Evolutionary conservation across 2,329 filamentous ascomycete species (phyloP).

Genomic region (Grosmannia penicillata): DNA sequence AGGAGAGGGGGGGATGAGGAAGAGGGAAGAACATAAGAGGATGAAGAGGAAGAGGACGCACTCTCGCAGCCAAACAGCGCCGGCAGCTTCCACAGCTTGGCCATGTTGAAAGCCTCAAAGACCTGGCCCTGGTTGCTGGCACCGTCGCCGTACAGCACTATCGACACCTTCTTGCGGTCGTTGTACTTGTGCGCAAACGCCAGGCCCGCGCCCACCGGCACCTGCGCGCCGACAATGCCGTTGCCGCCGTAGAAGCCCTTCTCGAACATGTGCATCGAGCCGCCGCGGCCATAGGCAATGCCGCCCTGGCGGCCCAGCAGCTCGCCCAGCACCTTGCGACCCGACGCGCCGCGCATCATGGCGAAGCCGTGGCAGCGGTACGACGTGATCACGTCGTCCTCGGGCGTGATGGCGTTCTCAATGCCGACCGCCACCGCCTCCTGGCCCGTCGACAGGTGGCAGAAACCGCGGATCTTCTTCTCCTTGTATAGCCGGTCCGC

Average conservation of each 20-base stretch:
- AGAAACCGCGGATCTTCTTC: slow-evolving; percentile 99
- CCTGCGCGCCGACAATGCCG: slow-evolving; percentile 97
- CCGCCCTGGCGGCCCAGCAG: slow-evolving; percentile 88
- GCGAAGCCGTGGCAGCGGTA: slow-evolving; percentile 99
- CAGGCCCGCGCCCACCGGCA: slow-evolving; percentile 89
- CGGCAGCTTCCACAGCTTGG: slow-evolving; percentile 95
- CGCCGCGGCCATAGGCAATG: slow-evolving; percentile 97
- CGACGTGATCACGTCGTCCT: slow-evolving; percentile 91
- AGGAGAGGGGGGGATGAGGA: too few relatives aligned
- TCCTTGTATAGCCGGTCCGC: slow-evolving; percentile 99
- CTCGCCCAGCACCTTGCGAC: slow-evolving; percentile 91
- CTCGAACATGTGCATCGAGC: slow-evolving; percentile 99
- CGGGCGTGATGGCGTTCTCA: slow-evolving; percentile 82
- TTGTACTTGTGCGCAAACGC: slow-evolving; percentile 96
- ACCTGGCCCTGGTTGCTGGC: slow-evolving; percentile 98
- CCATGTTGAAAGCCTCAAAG: slow-evolving; percentile 99
- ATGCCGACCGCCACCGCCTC: slow-evolving; percentile 96
- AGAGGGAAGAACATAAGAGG: background rate
- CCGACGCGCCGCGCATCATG: slow-evolving; percentile 81
- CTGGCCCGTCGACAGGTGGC: slow-evolving; percentile 93
- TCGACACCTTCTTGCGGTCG: slow-evolving; percentile 67
- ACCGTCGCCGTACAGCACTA: slow-evolving; percentile 94
- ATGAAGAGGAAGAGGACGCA: slow-evolving; percentile 33
- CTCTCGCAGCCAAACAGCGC: slow-evolving; percentile 97
- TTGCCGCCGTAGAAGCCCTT: slow-evolving; percentile 98